Evolutionary conservation across 2,329 filamentous ascomycete genomes (phyloP).

Genomic region (Fusarium camptoceras): DNA sequence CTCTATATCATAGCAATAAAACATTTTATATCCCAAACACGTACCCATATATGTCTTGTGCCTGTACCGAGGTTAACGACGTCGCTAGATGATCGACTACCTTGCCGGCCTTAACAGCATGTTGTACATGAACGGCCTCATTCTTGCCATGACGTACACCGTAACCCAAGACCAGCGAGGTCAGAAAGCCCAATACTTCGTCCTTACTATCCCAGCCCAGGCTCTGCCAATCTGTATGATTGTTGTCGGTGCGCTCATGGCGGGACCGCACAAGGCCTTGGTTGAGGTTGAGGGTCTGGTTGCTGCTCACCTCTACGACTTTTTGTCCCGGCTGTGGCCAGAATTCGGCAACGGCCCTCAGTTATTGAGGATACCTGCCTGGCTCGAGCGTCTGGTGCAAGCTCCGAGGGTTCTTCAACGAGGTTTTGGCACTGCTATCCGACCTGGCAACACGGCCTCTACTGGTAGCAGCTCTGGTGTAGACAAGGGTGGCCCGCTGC

Average conservation of each 20-base stretch:
- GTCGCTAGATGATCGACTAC: slow-evolving; percentile 50
- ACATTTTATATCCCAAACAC: slow-evolving; percentile 31
- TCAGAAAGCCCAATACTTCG: slow-evolving; percentile 79
- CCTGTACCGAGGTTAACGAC: slow-evolving; percentile 40
- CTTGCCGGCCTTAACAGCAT: slow-evolving; percentile 48
- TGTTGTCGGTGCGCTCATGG: slow-evolving; percentile 75
- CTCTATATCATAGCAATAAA: slow-evolving; percentile 44
- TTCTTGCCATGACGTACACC: slow-evolving; percentile 85
- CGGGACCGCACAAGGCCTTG: slow-evolving; percentile 65
- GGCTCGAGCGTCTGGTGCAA: slow-evolving; percentile 76
- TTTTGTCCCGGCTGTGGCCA: slow-evolving; percentile 88
- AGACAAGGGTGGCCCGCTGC: slow-evolving; percentile 61
- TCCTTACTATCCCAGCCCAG: slow-evolving; percentile 86
- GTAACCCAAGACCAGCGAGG: slow-evolving; percentile 87
- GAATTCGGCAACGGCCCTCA: slow-evolving; percentile 87
- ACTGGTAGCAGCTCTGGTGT: slow-evolving; percentile 57
- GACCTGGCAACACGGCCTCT: slow-evolving; percentile 49
- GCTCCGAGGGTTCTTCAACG: slow-evolving; percentile 47
- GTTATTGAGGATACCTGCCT: slow-evolving; percentile 77
- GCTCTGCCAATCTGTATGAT: slow-evolving; percentile 86
- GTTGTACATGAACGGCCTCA: slow-evolving; percentile 72
- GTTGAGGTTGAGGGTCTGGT: slow-evolving; percentile 81
- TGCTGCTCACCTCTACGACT: slow-evolving; percentile 91
- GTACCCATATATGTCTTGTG: slow-evolving; percentile 17
- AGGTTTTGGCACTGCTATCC: slow-evolving; percentile 67